Evolutionary conservation across 2,329 filamentous ascomycete genomes (phyloP), one percentile per base, ranked within the genome.

Genomic region (Ophiostoma tasmaniense): DNA sequence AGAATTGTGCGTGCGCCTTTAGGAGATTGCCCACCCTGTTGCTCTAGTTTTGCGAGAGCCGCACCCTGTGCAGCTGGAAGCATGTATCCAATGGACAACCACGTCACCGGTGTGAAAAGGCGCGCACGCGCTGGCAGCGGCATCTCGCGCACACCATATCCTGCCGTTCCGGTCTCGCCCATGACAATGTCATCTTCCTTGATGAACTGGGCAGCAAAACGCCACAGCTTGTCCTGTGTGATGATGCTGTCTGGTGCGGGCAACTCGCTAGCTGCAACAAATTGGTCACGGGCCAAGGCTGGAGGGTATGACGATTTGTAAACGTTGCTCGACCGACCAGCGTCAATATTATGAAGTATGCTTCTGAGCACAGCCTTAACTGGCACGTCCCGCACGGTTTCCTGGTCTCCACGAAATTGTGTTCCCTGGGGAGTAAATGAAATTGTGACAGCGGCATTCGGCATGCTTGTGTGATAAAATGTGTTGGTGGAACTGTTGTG

Each of bases 21-120:
- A 10, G 25, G 6, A 20, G 30, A 2, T 10, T 14, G 8, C 33
- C 13, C 30, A 39, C 20, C 30, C 37, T 65, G 8, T 5, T 65
- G 35, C 37, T 65, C 64, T 25, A 65, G 64, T n/a, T 65, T 39
- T 28, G 37, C 64, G 2, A 65, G 64, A 28, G 64, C 64, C 7
- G 64, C 64, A 28, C 64, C 64, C 37, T 65, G 64, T 25, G 64
- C 64, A 7, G 64, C 64, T 20, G 64, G 64, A 6, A 65, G 64
- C 64, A 65, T 65, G 64, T 65, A 45, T 13, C 64, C 64, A n/a
- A 65, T 65, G 11, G 37, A 65, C 37, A 65, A 3, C 64, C 64
- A 65, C 14, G 64, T 65, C 10, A 65, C 37, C 2, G 64, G 64
- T 10, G 64, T 65, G 64, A 65, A 65, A n/a, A 65, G 28, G 3